Conservation (phyloP, 1,284 basidiomycete species). For the Cutaneotrichosporon sp. region DNA sequence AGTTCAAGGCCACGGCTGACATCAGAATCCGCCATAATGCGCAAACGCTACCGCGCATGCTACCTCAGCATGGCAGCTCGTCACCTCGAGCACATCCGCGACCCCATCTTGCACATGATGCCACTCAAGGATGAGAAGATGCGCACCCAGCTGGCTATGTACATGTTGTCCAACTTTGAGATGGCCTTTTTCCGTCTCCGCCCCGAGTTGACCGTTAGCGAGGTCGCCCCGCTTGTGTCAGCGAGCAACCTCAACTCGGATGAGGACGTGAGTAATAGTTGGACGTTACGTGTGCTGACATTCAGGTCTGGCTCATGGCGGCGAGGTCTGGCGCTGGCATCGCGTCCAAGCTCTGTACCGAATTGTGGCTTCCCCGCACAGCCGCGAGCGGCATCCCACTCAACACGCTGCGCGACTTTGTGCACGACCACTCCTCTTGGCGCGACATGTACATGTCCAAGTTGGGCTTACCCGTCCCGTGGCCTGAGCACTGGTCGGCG, state of each 20-base stretch:
- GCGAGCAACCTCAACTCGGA: conserved; percentile 2
- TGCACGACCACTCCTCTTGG: conserved; percentile 65
- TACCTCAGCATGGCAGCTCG: conserved; percentile 22
- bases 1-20: background rate
- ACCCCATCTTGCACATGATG: background rate
- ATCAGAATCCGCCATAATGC: conserved; percentile 2
- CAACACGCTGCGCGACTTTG: conserved; percentile 58
- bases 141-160: conserved; percentile 40
- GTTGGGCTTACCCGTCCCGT: conserved; percentile 77
- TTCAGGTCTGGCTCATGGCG: conserved; percentile 52
- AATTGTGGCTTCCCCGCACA: conserved; percentile 70
- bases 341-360: conserved; percentile 68
- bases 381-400: conserved; percentile 70
- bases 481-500: conserved; percentile 82
- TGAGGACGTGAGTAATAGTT: conserved; percentile 56
- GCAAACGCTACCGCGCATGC: conserved; percentile 24
- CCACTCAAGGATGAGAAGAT: conserved; percentile 21
- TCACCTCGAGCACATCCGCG: conserved; percentile 17
- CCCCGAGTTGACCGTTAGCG: conserved; percentile 25
- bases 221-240: conserved; percentile 2
- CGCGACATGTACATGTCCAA: conserved; percentile 65
- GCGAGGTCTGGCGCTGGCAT: conserved; percentile 73
- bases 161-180: conserved; percentile 57
- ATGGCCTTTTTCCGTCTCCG: conserved; percentile 60
- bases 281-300: background rate